Base-by-base conservation (phyloP, 2,329 filamentous ascomycete genomes). In the Alternaria brassicae region DNA sequence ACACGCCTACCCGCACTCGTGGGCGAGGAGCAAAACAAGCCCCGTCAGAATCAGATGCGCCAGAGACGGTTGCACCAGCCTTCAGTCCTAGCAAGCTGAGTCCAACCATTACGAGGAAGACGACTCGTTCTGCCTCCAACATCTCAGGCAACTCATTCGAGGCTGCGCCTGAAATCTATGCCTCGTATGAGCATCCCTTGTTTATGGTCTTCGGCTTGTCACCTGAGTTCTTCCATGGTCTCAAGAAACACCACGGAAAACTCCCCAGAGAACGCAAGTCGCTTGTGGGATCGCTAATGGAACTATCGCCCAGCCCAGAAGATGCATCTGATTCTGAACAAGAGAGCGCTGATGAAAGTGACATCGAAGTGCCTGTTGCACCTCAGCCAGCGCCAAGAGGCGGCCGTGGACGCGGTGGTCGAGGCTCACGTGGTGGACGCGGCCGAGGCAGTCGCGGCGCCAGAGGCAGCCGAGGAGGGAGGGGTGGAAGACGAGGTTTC, bases 111-210 rank as follows among this genome's bases (percentile, higher is more conserved):
- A 69, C 72, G n/a, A 68, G 72, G 32, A 77, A 77, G 42, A 70
- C 72, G 1, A 77, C 76, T 39, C 72, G 76, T 17, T 74, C 74
- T 36, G 72, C 72, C 36, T 77, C 75, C n/a, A 74, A 72, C 49
- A 68, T 75, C 41, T 75, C 75, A 28, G 75, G 69, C 44, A 72
- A 74, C 47, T 72, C 69, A 4, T 68, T 72, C 51, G 71, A 72
- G 49, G 66, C 67, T 47, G 71, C 66, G 25, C 61, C 63, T 21
- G 68, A 72, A 34, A 65, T 77, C 21, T 71, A 73, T 53, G 73
- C 72, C 47, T 69, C 67, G n/a, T 78, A 72, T 44, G 65, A 75
- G 53, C 60, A 66, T 34, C 73, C 70, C 28, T 65, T 75, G 37
- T 68, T 78, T 13, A 74, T 71, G 67, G 71, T 78, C 34, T 72